Evolutionary conservation across 176 grass and related monocot genomes (phyloP).

Genomic region (Eleusine indica): DNA sequence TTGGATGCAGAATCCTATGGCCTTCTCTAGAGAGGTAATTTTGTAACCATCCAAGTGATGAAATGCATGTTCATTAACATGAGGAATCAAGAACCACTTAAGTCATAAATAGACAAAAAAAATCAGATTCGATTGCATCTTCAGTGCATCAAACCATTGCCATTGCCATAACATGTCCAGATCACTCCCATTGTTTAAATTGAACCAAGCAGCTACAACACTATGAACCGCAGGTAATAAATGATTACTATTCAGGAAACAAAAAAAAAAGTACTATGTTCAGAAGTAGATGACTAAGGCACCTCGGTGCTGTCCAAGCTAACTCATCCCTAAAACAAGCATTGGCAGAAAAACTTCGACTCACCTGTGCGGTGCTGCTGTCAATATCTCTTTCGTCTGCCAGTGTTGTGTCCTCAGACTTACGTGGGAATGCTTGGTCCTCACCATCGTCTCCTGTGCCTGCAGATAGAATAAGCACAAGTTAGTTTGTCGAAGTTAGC

Average conservation of each 20-base stretch:
- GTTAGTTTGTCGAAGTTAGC: conserved; percentile 21
- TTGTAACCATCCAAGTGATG: neutral
- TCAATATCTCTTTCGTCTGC: neutral
- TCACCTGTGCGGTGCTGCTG: neutral
- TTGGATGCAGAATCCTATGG: neutral
- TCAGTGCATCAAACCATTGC: neutral
- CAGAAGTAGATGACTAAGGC: neutral
- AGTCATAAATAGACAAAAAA: neutral
- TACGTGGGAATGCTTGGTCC: conserved; percentile 4
- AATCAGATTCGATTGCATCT: neutral
- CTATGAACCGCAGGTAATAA: neutral
- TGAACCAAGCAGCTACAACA: neutral
- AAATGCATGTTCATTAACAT: conserved; percentile 2
- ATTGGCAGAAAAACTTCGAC: neutral
- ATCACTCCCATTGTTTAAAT: neutral
- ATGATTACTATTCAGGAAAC: neutral
- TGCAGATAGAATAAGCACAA: neutral
- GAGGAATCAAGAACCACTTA: neutral
- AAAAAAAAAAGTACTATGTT: neutral
- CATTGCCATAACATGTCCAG: neutral
- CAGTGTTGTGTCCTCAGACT: neutral
- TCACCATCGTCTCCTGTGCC: neutral
- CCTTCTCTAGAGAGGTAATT: neutral
- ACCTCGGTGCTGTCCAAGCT: neutral
- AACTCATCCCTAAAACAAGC: neutral